Evolutionary conservation across 176 grass and related monocot genomes (phyloP).

Genomic region (Elymus sibiricus): DNA sequence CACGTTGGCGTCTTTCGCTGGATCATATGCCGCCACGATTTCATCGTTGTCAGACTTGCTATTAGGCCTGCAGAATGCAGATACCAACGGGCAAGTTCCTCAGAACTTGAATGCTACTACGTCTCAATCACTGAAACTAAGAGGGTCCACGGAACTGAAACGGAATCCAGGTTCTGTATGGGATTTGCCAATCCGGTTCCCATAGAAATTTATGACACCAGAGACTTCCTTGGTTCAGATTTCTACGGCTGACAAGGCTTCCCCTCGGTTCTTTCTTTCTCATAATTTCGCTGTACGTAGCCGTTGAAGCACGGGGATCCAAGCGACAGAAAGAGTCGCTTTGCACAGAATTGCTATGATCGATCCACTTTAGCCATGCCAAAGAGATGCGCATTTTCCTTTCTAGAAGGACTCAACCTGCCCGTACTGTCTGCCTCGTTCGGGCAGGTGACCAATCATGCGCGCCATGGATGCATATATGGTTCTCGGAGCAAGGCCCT

Average conservation of each 20-base stretch:
- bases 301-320: too few species aligned
- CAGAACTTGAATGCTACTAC: neutral
- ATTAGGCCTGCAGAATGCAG: neutral
- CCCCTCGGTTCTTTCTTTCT: neutral
- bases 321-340: neutral
- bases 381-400: neutral
- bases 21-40: neutral
- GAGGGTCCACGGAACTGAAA: neutral
- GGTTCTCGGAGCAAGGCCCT: slow-evolving; percentile 22
- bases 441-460: slow-evolving; percentile 9
- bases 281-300: neutral
- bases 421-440: slow-evolving; percentile 12
- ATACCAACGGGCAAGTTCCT: neutral
- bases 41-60: neutral
- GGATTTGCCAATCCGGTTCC: neutral
- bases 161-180: neutral
- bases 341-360: neutral
- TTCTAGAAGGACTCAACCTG: neutral
- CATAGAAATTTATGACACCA: neutral
- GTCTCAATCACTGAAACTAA: neutral
- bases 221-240: neutral
- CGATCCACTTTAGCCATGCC: neutral
- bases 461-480: neutral
- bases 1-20: neutral
- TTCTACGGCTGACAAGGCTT: neutral